Percentiles rank a stretch among this genome's conserved stretches.
Conservation (phyloP, 2,329 filamentous ascomycete genomes). For the Emmonsiellopsis sp. region DNA sequence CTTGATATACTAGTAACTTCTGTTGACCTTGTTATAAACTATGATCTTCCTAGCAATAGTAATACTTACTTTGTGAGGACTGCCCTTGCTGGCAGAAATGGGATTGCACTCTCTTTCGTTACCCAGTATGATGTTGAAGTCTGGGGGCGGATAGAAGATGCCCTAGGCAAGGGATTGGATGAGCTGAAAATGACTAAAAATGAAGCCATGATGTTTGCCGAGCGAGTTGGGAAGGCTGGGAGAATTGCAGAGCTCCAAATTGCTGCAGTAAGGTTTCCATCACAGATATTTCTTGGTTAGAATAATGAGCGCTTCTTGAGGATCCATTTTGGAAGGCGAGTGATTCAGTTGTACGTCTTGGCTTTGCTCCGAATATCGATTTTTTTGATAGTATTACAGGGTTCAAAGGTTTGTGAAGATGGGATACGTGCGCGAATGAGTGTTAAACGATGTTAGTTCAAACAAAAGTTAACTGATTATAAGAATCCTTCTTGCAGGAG, state of each 20-base stretch:
- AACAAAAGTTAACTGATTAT: too few relatives aligned
- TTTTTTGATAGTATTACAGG: too few relatives aligned
- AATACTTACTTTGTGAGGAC: slow-evolving; percentile 89
- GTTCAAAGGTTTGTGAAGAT: too few relatives aligned
- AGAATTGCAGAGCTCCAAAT: slow-evolving; percentile 25
- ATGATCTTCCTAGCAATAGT: slow-evolving; percentile 70
- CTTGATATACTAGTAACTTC: slow-evolving; percentile 85
- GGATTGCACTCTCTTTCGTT: slow-evolving; percentile 68
- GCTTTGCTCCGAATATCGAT: too few relatives aligned
- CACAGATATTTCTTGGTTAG: too few relatives aligned
- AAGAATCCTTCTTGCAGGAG: too few relatives aligned
- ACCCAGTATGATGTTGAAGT: slow-evolving; percentile 84
- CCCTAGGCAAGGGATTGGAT: slow-evolving; percentile 65
- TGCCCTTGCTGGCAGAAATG: slow-evolving; percentile 74
- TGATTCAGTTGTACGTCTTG: too few relatives aligned
- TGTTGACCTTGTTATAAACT: slow-evolving; percentile 78
- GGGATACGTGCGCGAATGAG: too few relatives aligned
- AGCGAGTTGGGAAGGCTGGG: slow-evolving; percentile 73
- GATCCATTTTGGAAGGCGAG: too few relatives aligned
- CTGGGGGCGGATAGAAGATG: slow-evolving; percentile 71
- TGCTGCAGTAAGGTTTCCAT: too few relatives aligned
- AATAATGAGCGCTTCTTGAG: too few relatives aligned
- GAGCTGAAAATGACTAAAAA: slow-evolving; percentile 65
- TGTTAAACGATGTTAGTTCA: too few relatives aligned
- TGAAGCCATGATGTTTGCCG: slow-evolving; percentile 72